Evolutionary conservation across 805 yeast genomes (phyloP), one percentile per base, ranked within the genome.

Genomic region (Suhomyces faveliae): DNA sequence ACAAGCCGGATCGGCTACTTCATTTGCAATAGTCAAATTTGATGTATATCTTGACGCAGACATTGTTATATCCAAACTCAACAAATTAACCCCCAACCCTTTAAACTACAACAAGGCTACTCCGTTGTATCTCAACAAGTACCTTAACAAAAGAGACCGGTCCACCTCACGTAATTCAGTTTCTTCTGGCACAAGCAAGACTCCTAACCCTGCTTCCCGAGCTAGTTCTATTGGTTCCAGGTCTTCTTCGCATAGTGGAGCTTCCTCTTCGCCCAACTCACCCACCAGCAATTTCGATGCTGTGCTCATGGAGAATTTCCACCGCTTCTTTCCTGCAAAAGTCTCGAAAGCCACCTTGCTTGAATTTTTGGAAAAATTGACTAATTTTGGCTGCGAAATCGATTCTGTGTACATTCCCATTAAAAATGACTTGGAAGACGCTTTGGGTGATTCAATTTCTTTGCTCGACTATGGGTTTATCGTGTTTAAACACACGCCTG

Each of bases 111-210:
- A 56, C 42, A 50, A 63, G 35, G 60, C 55, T 22, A 38, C 68
- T 47, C 66, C 69, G 19, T 60, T 79, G 29, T 81, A 78, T 55
- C 76, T 85, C 43, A 83, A 84, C 56, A 82, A 75, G 58, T 89
- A 85, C 61, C 76, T 84, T 40, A 83, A 85, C 42, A 80, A 82
- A 54, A 76, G 77, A 49, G 89, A 84, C 58, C 29, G 40, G 35
- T 21, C 15, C 2, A 12, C 42, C 9, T 21, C 42, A 3, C n/a
- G 22, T 12, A 19, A 13, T 7, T n/a, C 25, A 8, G 42, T 24
- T 1, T 19, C 22, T 9, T 41, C 44, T 6, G 5, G 17, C 29
- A 23, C 40, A 3, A 15, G 30, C 17, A 11, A 25, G 29, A 9
- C 35, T 13, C 29, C 47, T 24, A 23, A 10, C 23, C 40, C 40